Percentiles rank a stretch among this genome's conserved stretches.
phyloP scores from a whole-genome alignment of 345 rosid genomes.

The Microthlaspi erraticum region DNA sequence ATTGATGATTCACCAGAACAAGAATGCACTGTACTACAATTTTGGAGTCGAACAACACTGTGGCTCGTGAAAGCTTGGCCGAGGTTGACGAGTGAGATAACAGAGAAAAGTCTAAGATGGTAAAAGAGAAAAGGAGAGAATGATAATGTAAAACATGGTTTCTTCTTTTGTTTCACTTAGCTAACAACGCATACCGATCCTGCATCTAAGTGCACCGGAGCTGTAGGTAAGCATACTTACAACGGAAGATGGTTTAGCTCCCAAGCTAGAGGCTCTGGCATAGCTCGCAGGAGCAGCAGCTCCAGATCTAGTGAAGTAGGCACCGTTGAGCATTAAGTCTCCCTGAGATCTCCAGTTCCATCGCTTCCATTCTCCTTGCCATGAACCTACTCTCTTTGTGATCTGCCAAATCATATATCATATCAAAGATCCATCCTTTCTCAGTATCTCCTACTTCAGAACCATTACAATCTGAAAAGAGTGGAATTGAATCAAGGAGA shows the following conservation, averaged over 20 bases:
- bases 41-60: conserved; percentile 43
- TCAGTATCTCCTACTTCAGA: background rate
- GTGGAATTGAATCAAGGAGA: background rate
- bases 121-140: conserved; percentile 23
- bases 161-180: conserved; percentile 30
- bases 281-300: conserved; percentile 53
- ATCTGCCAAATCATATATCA: conserved; percentile 45
- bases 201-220: conserved; percentile 61
- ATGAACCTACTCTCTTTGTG: conserved; percentile 54
- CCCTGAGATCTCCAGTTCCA: conserved; percentile 81
- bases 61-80: conserved; percentile 43
- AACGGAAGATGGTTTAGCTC: conserved; percentile 42
- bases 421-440: conserved; percentile 2
- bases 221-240: conserved; percentile 55
- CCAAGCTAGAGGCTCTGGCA: conserved; percentile 64
- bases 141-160: conserved; percentile 16
- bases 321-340: conserved; percentile 61
- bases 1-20: conserved; percentile 36
- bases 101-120: background rate
- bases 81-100: conserved; percentile 40
- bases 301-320: conserved; percentile 64
- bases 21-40: conserved; percentile 38
- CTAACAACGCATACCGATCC: conserved; percentile 58
- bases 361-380: conserved; percentile 44
- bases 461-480: background rate